Percentiles rank a stretch among this genome's conserved stretches.
Evolutionary conservation across 345 rosid genomes (phyloP).

Genomic region (Ricinus communis): DNA sequence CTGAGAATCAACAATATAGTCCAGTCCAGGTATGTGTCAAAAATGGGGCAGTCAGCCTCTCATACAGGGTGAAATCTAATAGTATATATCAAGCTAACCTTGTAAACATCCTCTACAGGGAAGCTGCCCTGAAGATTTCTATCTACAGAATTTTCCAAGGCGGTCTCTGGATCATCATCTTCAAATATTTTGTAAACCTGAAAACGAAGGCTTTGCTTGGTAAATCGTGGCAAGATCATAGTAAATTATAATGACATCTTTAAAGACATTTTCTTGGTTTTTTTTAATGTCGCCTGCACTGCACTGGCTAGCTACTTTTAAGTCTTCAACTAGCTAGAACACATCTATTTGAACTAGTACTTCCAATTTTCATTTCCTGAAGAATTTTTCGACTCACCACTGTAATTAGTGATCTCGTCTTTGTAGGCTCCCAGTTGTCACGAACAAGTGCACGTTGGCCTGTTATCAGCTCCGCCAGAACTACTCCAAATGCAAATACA

Average conservation of each 20-base stretch:
- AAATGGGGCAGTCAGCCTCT: too few relatives aligned
- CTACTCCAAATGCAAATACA: conserved; percentile 67
- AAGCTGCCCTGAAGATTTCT: conserved; percentile 46
- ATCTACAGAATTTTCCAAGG: conserved; percentile 45
- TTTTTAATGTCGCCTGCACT: background rate
- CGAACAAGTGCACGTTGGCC: conserved; percentile 58
- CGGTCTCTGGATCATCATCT: conserved; percentile 42
- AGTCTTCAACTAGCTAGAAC: too few relatives aligned
- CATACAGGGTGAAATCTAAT: too few relatives aligned
- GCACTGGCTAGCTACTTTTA: too few relatives aligned
- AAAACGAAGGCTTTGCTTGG: background rate
- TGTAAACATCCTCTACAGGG: conserved; percentile 46
- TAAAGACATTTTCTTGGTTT: background rate
- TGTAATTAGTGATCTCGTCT: conserved; percentile 47
- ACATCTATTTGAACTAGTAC: too few relatives aligned
- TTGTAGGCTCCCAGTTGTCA: conserved; percentile 46
- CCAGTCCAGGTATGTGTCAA: too few relatives aligned
- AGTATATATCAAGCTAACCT: conserved; percentile 30
- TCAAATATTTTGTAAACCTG: conserved; percentile 45
- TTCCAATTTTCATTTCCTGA: background rate
- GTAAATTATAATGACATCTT: background rate
- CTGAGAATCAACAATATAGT: too few relatives aligned
- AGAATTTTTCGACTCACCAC: conserved; percentile 33
- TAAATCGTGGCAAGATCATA: background rate
- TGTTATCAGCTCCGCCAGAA: conserved; percentile 63